These are phyloP conservation scores for Gremmenia infestans DNA, from an alignment of 2,329 filamentous ascomycete genomes.

Conservation along the genomic window DNA sequence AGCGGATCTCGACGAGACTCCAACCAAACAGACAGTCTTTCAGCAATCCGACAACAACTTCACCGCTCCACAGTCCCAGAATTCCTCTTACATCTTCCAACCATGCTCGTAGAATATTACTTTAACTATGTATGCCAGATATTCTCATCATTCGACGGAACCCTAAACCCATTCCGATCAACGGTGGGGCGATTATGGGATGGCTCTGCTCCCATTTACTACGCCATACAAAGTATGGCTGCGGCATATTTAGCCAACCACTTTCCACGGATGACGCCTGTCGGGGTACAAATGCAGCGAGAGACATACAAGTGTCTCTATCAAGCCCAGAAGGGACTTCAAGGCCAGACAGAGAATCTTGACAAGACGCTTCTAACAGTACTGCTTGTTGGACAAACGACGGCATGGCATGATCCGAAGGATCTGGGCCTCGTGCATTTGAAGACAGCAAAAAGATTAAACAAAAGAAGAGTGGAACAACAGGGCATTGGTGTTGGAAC, in stretches of 20 bases:
- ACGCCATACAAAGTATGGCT: slow-evolving; percentile 60
- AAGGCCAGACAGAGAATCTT: slow-evolving; percentile 41
- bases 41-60: slow-evolving; percentile 26
- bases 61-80: slow-evolving; percentile 24
- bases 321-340: slow-evolving; percentile 47
- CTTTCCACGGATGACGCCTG: slow-evolving; percentile 47
- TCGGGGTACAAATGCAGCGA: slow-evolving; percentile 46
- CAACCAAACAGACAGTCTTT: slow-evolving; percentile 22
- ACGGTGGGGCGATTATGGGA: slow-evolving; percentile 54
- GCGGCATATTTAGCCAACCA: slow-evolving; percentile 55
- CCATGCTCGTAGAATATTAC: slow-evolving; percentile 56
- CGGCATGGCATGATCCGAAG: slow-evolving; percentile 53
- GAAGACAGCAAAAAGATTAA: slow-evolving; percentile 27
- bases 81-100: slow-evolving; percentile 35
- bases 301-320: slow-evolving; percentile 27
- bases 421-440: slow-evolving; percentile 42
- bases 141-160: slow-evolving; percentile 61
- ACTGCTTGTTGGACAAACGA: slow-evolving; percentile 54
- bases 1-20: slow-evolving; percentile 5
- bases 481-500: slow-evolving; percentile 12
- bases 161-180: slow-evolving; percentile 55
- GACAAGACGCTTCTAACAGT: slow-evolving; percentile 53
- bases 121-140: slow-evolving; percentile 57
- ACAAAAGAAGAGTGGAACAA: slow-evolving; percentile 19
- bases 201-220: slow-evolving; percentile 53